Evolutionary conservation across 2,329 filamentous ascomycete genomes (phyloP).

Genomic region (Colletotrichum cereale): DNA sequence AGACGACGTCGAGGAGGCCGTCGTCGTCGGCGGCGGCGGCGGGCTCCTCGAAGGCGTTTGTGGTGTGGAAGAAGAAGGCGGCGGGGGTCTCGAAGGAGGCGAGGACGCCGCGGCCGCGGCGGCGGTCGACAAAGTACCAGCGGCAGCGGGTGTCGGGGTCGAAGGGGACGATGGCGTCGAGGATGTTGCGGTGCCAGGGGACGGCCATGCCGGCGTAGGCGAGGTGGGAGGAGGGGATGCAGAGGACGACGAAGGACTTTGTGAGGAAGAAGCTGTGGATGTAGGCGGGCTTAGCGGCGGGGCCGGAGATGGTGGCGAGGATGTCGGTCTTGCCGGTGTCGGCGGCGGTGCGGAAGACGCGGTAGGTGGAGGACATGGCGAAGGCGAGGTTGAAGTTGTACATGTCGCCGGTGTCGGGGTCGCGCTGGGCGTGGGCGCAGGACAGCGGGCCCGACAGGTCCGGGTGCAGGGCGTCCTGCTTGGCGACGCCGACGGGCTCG

Average conservation of each 20-base stretch:
- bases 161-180: slow-evolving; percentile 76
- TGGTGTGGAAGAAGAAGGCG: slow-evolving; percentile 83
- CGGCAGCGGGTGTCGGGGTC: slow-evolving; percentile 66
- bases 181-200: slow-evolving; percentile 74
- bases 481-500: slow-evolving; percentile 75
- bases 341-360: slow-evolving; percentile 75
- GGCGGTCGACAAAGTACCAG: slow-evolving; percentile 83
- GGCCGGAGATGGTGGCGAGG: slow-evolving; percentile 72
- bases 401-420: slow-evolving; percentile 79
- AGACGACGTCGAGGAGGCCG: slow-evolving; percentile 65
- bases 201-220: slow-evolving; percentile 69
- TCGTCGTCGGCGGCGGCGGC: slow-evolving; percentile 44
- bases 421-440: slow-evolving; percentile 78
- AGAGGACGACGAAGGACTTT: slow-evolving; percentile 77
- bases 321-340: slow-evolving; percentile 75
- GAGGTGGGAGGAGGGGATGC: slow-evolving; percentile 76
- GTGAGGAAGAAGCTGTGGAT: slow-evolving; percentile 88
- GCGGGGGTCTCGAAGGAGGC: slow-evolving; percentile 75
- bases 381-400: slow-evolving; percentile 87
- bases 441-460: slow-evolving; percentile 75
- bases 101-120: slow-evolving; percentile 71
- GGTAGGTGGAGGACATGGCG: slow-evolving; percentile 70
- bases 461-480: slow-evolving; percentile 74
- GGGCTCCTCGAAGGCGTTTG: slow-evolving; percentile 80
- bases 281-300: slow-evolving; percentile 69